Evolutionary conservation across 129 eudicot species (phyloP).

Genomic region (Flaveria brownii): DNA sequence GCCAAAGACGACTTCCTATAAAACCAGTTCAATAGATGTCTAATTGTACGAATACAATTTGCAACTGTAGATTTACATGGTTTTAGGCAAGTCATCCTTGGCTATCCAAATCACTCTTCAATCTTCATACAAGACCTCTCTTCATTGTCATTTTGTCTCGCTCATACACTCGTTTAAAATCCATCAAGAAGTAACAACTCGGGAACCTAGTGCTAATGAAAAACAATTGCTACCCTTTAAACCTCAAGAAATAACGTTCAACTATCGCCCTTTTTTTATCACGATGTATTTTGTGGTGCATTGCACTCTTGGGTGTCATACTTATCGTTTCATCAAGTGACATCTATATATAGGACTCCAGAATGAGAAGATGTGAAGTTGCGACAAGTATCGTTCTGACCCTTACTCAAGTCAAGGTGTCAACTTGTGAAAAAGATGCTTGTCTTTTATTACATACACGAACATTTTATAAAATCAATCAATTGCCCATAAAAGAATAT

Average conservation of each 20-base stretch:
- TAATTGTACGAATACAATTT: neutral
- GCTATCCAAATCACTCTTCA: slow-evolving; percentile 56
- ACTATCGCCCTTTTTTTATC: neutral
- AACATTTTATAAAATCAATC: slow-evolving; percentile 26
- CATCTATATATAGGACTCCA: slow-evolving; percentile 26
- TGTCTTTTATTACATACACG: neutral
- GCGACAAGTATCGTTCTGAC: slow-evolving; percentile 27
- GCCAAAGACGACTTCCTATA: slow-evolving; percentile 46
- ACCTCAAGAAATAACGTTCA: too few species aligned
- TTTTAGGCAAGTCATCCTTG: slow-evolving; percentile 85
- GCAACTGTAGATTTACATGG: slow-evolving; percentile 7
- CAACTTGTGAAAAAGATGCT: slow-evolving; percentile 30
- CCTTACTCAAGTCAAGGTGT: slow-evolving; percentile 24
- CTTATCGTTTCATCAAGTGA: slow-evolving; percentile 6
- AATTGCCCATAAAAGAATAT: slow-evolving; percentile 32
- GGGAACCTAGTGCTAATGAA: neutral
- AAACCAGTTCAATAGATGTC: slow-evolving; percentile 31
- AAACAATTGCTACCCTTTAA: too few species aligned
- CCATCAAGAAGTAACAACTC: neutral
- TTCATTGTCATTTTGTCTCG: slow-evolving; percentile 14
- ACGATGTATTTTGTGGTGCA: neutral
- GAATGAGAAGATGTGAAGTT: slow-evolving; percentile 23
- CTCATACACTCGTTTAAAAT: neutral
- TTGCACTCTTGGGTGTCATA: slow-evolving; percentile 24
- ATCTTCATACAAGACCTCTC: slow-evolving; percentile 58